Evolutionary conservation across 2,329 filamentous ascomycete species (phyloP).

Genomic region (Colletotrichum lupini): DNA sequence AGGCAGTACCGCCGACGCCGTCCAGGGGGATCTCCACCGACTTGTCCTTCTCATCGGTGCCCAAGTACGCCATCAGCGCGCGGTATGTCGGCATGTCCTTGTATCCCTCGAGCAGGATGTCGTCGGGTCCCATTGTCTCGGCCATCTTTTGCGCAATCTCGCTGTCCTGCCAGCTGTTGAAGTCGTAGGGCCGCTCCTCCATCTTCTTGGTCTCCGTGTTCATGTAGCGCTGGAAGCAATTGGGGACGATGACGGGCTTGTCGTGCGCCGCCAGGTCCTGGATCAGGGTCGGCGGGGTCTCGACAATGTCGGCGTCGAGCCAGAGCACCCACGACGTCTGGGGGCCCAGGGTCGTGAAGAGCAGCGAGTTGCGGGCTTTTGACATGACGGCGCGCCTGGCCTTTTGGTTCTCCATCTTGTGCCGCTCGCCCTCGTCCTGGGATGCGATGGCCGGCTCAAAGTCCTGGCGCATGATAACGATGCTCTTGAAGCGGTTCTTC

Average conservation of each 20-base stretch:
- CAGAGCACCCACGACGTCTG: conserved; percentile 96
- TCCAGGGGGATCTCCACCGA: conserved; percentile 80
- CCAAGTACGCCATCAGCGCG: conserved; percentile 89
- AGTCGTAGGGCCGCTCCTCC: conserved; percentile 90
- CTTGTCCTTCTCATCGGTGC: conserved; percentile 65
- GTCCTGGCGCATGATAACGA: conserved; percentile 95
- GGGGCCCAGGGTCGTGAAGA: conserved; percentile 94
- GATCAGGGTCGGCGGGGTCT: conserved; percentile 85
- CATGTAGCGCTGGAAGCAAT: conserved; percentile 90
- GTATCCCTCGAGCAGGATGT: conserved; percentile 94
- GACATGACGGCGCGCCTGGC: conserved; percentile 88
- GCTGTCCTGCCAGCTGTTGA: conserved; percentile 97
- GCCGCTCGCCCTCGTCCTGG: conserved; percentile 88
- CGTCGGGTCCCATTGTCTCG: conserved; percentile 85
- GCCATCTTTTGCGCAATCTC: conserved; percentile 80
- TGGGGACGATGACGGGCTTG: conserved; percentile 92
- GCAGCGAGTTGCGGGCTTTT: conserved; percentile 89
- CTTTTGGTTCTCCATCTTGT: conserved; percentile 93
- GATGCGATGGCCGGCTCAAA: conserved; percentile 84
- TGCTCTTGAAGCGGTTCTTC: conserved; percentile 86
- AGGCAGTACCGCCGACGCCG: conserved; percentile 90
- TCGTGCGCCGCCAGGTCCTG: conserved; percentile 91
- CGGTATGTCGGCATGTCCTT: conserved; percentile 92
- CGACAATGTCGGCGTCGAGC: conserved; percentile 92
- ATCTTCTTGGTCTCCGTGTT: conserved; percentile 75